phyloP scores from a whole-genome alignment of 1,284 basidiomycete genomes.

The Schizopora paradoxa region DNA sequence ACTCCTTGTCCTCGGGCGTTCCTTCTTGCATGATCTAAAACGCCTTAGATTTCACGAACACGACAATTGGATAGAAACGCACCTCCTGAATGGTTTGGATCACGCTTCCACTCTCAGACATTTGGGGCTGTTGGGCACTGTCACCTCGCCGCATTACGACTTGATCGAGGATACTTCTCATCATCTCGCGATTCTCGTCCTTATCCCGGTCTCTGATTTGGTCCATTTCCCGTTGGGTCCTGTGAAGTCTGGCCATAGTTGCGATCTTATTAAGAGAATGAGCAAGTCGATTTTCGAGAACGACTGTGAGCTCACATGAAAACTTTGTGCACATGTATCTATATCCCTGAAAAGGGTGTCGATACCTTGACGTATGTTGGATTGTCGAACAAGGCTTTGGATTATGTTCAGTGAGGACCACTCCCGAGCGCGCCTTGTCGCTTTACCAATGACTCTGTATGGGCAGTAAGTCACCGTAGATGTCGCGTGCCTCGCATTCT shows the following conservation, averaged over 20 bases:
- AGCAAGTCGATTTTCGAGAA: not conserved
- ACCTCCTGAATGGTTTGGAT: too few species aligned
- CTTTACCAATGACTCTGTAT: constrained; percentile 30
- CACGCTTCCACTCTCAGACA: too few species aligned
- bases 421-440: constrained; percentile 30
- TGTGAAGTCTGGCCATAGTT: constrained; percentile 26
- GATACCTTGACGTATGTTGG: constrained; percentile 37
- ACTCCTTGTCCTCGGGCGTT: too few species aligned
- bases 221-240: constrained; percentile 23
- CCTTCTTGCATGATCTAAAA: too few species aligned
- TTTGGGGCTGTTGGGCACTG: too few species aligned
- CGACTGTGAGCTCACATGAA: constrained; percentile 11
- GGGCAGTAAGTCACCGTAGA: not conserved
- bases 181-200: constrained; percentile 34
- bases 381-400: constrained; percentile 34
- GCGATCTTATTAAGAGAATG: constrained; percentile 30
- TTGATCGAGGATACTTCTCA: constrained; percentile 32
- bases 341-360: constrained; percentile 35
- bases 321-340: constrained; percentile 26
- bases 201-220: constrained; percentile 31
- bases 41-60: too few species aligned
- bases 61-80: too few species aligned
- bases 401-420: constrained; percentile 35
- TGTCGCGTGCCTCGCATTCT: not conserved
- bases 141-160: too few species aligned